Evolutionary conservation across 2,329 filamentous ascomycete species (phyloP), one percentile per base, ranked within the genome.

Genomic region (Lecanicillium sp.): DNA sequence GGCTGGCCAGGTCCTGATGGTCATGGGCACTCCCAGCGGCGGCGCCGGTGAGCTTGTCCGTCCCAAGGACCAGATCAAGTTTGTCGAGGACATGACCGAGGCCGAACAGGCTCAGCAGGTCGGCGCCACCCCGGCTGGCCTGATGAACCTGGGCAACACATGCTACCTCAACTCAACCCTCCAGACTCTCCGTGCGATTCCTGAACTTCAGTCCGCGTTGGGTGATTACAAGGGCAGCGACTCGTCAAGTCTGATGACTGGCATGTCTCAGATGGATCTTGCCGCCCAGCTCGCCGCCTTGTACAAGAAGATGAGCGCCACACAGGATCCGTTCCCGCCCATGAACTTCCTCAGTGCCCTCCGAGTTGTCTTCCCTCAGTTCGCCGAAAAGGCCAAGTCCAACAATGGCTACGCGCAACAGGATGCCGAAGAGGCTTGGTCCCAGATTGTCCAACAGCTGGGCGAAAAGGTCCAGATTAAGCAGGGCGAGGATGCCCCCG

Each of bases 111-210:
- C 93, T 19, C 83, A 83, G 65, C 80, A 86, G 62, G 85, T 84
- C 51, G 90, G 88, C 50, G 90, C 90, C 40, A 91, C 79, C 38
- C 93, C 94, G 2, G 86, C 90, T 49, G 93, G 93, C 39, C 72
- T 98, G 52, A 79, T 86, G 64, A 98, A 98, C 62, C 73, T 96
- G 52, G 93, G 94, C 58, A 98, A 98, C 68, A 98, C 94, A 4
- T 98, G 93, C 73, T 98, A 98, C 65, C 83, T 97, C 61, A 98
- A 98, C 74, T 93, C 93, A 42, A 95, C 91, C 0, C 75, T 98
- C n/a, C 94, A 98, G 67, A 86, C 89, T 4, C 73, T 98, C 55
- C 83, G 87, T 53, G 78, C 85, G 45, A 89, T 98, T 51, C 93
- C 93, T 8, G 93, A 98, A 70, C 79, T 98, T 29, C 89, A 95